A percentile compares a stretch with the other conserved stretches of the same genome.
phyloP scores from a whole-genome alignment of 1,284 basidiomycete genomes.

The Ganoderma lucidum region DNA sequence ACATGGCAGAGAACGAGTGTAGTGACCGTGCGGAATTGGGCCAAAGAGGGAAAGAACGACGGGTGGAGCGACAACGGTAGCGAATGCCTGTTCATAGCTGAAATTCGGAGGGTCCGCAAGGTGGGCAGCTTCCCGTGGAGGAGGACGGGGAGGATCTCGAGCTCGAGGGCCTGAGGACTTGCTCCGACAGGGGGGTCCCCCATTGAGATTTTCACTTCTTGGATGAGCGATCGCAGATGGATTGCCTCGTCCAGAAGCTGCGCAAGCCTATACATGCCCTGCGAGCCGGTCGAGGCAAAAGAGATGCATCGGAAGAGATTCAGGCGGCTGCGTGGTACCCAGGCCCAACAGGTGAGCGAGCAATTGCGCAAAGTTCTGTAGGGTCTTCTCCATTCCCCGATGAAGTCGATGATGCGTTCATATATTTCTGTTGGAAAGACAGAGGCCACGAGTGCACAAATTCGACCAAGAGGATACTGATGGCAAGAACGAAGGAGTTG shows the following conservation, averaged over 20 bases:
- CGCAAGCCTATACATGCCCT: constrained; percentile 14
- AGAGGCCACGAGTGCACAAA: not conserved
- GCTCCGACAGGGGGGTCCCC: not conserved
- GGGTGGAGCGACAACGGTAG: not conserved
- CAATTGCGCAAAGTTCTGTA: constrained; percentile 26
- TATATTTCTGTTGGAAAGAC: constrained; percentile 31
- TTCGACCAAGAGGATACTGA: not conserved
- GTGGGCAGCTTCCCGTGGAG: constrained; percentile 2
- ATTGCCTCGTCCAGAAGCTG: not conserved
- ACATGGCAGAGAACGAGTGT: not conserved
- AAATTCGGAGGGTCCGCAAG: not conserved
- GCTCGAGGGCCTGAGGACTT: not conserved
- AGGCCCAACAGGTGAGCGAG: constrained; percentile 31
- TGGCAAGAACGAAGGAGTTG: not conserved
- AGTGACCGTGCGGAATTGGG: not conserved
- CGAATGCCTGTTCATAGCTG: not conserved
- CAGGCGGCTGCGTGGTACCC: constrained; percentile 28
- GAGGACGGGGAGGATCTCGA: constrained; percentile 13
- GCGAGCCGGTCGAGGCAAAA: constrained; percentile 17
- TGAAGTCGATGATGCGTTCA: constrained; percentile 35
- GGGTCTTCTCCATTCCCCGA: constrained; percentile 17
- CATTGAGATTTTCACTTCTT: not conserved
- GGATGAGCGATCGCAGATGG: not conserved
- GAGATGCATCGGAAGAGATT: constrained; percentile 30
- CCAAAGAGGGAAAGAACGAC: not conserved